These are phyloP conservation scores for Pilobolus umbonatus DNA, from an alignment of 192 early-diverging fungal genomes.

Conservation along the genomic window DNA sequence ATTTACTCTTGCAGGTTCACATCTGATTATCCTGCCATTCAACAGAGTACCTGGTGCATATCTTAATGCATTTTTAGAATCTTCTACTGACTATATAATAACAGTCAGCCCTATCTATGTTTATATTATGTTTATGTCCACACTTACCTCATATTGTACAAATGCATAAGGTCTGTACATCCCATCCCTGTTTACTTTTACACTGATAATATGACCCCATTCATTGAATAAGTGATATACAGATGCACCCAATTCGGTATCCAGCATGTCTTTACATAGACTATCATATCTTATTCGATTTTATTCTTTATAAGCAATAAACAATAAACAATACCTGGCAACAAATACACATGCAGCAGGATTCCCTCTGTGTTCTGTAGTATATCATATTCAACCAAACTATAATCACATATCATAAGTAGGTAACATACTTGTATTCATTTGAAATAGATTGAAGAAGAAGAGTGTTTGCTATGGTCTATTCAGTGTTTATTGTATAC, in stretches of 20 bases:
- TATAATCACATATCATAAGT: no score
- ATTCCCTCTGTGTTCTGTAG: no score
- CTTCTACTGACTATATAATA: constrained; percentile 37
- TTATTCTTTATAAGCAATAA: no score
- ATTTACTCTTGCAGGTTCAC: constrained; percentile 74
- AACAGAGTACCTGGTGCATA: constrained; percentile 66
- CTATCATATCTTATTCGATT: no score
- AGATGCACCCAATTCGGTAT: constrained; percentile 45
- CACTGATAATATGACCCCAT: constrained; percentile 61
- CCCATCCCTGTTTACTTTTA: constrained; percentile 76
- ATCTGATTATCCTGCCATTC: constrained; percentile 64
- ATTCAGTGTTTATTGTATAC: no score
- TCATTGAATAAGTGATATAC: constrained; percentile 56
- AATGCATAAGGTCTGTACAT: constrained; percentile 69
- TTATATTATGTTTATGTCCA: neutral
- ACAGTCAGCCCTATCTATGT: neutral
- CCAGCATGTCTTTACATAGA: constrained; percentile 45
- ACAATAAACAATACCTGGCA: constrained; percentile 50
- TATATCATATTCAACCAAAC: no score
- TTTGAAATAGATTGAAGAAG: no score
- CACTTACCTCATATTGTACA: constrained; percentile 64
- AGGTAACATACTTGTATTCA: no score
- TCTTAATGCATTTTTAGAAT: constrained; percentile 53
- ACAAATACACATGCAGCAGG: constrained; percentile 69
- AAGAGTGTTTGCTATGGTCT: no score